Evolutionary conservation across 73 alveolate species (phyloP), one percentile per base, ranked within the genome.

Genomic region (Paramecium biaurelia): DNA sequence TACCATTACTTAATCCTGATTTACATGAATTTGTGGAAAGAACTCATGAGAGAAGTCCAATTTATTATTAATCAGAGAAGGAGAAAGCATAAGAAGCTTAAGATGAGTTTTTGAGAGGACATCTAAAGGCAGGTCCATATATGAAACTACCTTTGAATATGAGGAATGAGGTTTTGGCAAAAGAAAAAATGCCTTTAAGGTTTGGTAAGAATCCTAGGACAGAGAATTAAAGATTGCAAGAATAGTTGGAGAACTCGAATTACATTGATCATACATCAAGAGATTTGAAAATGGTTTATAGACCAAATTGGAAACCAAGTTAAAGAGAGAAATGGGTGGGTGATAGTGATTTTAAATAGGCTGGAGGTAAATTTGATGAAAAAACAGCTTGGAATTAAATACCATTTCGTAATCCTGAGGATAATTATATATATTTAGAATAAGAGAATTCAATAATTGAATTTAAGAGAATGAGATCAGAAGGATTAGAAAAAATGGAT

Each of bases 1-100:
- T 57, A 5, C 93, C 93, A 12, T 38, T 86, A 6, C 56, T 86
- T 7, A 57, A 86, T 86, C 93, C 93, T 23, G 93, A 57, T 58
- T 30, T 86, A 57, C 93, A 86, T 86, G 85, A 59, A 26, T 59
- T 58, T 67, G 85, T 72, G 3, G 93, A 67, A 21, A 58, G 93
- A 15, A 2, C 86, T 34, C 59, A 20, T 72, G 20, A 32, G 2
- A 72, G 30, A 37, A 35, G 21, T 8, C 63, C 28, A 15, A 4
- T 3, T 2, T 15, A 12, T 2, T 72, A 72, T 37, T 35, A 72
- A 34, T 21, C 63, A 72, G 32, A 12, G 1, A 72, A 26, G 35
- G 35, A 32, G 9, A 72, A 42, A 38, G 86, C 86, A 2, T 14
- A 35, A 35, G 86, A 34, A 28, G 86, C 67, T 34, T 32, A 34